Evolutionary conservation across 83 land plant genomes (phyloP).

Genomic region (Larix sibirica): DNA sequence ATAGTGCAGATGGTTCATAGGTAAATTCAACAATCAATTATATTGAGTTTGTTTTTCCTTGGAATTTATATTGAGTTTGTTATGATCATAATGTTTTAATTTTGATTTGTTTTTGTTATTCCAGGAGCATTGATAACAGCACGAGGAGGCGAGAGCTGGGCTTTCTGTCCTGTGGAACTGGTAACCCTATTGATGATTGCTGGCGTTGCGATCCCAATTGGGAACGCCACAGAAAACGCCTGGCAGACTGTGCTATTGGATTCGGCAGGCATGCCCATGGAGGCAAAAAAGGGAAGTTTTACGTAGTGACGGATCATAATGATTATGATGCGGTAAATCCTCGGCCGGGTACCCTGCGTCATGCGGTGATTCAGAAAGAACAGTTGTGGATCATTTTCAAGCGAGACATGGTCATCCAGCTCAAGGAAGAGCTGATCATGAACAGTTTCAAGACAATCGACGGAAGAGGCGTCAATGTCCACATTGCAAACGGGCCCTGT

Average conservation of each 20-base stretch:
- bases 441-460: constrained; percentile 28
- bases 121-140: not conserved
- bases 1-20: not conserved
- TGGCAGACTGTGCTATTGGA: constrained; percentile 57
- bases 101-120: too few relatives aligned
- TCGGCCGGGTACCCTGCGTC: not conserved
- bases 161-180: constrained; percentile 18
- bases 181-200: constrained; percentile 33
- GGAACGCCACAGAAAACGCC: constrained; percentile 15
- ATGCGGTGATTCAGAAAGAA: not conserved
- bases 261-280: constrained; percentile 63
- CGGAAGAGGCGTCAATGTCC: constrained; percentile 24
- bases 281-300: constrained; percentile 46
- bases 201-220: constrained; percentile 34
- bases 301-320: constrained; percentile 53
- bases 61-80: too few relatives aligned
- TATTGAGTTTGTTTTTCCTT: too few relatives aligned
- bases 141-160: not conserved
- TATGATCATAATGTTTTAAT: too few relatives aligned
- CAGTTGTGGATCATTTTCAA: constrained; percentile 28
- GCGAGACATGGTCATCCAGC: constrained; percentile 22
- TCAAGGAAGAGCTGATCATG: constrained; percentile 27
- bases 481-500: constrained; percentile 23
- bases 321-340: constrained; percentile 21
- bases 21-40: not conserved